Evolutionary conservation across 2,329 filamentous ascomycete genomes (phyloP).

Genomic region (Fusarium transvaalense): DNA sequence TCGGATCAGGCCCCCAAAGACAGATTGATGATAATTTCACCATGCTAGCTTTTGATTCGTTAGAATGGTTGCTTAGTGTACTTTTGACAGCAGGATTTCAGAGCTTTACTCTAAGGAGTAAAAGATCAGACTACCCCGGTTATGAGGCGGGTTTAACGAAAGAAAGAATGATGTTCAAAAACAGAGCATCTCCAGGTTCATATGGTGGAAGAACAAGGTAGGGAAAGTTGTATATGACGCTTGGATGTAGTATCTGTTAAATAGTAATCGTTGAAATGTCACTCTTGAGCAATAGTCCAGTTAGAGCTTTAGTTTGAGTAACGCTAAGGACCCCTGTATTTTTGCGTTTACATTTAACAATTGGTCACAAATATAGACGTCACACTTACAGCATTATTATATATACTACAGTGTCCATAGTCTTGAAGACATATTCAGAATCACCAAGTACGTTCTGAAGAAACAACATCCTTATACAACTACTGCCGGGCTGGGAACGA

Average conservation of each 20-base stretch:
- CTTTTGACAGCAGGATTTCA: neutral
- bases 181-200: too few species aligned
- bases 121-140: neutral
- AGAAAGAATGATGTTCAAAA: neutral
- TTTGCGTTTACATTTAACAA: neutral
- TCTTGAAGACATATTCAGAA: too few species aligned
- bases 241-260: too few species aligned
- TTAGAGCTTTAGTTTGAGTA: neutral
- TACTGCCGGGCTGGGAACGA: too few species aligned
- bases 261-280: neutral
- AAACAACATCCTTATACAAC: too few species aligned
- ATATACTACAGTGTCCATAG: too few species aligned
- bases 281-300: neutral
- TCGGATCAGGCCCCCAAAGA: constrained; percentile 9
- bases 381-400: too few species aligned
- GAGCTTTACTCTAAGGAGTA: constrained; percentile 3
- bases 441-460: too few species aligned
- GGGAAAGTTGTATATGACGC: neutral
- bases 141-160: constrained; percentile 7
- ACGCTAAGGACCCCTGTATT: neutral
- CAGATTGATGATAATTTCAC: constrained; percentile 19
- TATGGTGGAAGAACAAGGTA: neutral
- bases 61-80: rapidly evolving
- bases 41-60: constrained; percentile 5
- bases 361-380: neutral